A percentile compares a stretch with the other conserved stretches of the same genome.
These are phyloP conservation scores for Trichoderma polysporum DNA, from an alignment of 2,329 filamentous ascomycete genomes.

Conservation along the genomic window DNA sequence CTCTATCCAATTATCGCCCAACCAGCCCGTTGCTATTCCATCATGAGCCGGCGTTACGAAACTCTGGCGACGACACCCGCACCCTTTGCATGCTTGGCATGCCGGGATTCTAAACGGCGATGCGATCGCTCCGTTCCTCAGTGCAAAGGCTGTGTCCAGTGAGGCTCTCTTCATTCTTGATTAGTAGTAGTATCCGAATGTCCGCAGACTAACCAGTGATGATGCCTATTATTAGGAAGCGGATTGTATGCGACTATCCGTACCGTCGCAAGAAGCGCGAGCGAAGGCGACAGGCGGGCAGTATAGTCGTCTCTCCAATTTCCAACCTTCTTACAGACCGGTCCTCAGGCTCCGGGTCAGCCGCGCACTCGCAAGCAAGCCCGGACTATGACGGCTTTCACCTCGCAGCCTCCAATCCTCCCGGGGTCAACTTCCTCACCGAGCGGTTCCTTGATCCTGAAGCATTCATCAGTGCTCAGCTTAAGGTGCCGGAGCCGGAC, in stretches of 20 bases:
- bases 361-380: not conserved
- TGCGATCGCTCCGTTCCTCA: constrained; percentile 20
- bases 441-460: constrained; percentile 22
- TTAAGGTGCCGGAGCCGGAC: constrained; percentile 9
- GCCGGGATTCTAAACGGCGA: constrained; percentile 18
- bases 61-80: constrained; percentile 6
- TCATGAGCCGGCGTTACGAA: constrained; percentile 13
- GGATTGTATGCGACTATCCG: constrained; percentile 21
- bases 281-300: not conserved
- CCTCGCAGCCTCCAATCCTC: not conserved
- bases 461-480: constrained; percentile 8
- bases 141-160: constrained; percentile 21
- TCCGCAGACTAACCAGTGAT: not conserved
- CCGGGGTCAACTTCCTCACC: constrained; percentile 6
- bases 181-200: not conserved
- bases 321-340: not conserved
- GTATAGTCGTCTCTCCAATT: not conserved
- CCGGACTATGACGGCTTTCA: not conserved
- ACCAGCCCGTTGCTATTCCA: not conserved
- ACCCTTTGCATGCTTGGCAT: constrained; percentile 11
- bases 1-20: not conserved
- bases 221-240: constrained; percentile 9
- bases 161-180: not conserved
- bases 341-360: not conserved
- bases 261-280: constrained; percentile 20